Conservation (phyloP, 2,329 filamentous ascomycete genomes). For the Alternaria novae-zelandiae region DNA sequence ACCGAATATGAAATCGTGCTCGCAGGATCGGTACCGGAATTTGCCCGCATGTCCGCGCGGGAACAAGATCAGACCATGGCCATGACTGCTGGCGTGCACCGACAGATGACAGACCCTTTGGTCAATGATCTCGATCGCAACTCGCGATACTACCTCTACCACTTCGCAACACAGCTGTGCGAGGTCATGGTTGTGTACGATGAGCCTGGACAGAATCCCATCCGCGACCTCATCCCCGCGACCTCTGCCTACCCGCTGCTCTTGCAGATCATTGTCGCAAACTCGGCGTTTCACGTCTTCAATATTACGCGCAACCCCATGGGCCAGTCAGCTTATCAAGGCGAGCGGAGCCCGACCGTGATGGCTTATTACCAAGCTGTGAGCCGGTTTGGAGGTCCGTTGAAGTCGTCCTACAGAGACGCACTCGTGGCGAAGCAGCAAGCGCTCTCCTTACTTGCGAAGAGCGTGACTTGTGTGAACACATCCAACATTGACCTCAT, state of each 20-base stretch:
- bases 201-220: constrained; percentile 54
- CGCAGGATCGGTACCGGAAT: not conserved
- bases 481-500: constrained; percentile 49
- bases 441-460: constrained; percentile 53
- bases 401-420: constrained; percentile 42
- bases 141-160: constrained; percentile 56
- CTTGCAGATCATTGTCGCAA: constrained; percentile 55
- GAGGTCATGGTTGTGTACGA: constrained; percentile 61
- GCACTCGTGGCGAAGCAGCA: constrained; percentile 57
- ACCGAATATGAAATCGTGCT: not conserved
- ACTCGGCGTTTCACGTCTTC: constrained; percentile 57
- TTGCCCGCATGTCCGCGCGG: not conserved
- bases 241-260: constrained; percentile 54
- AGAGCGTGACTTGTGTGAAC: constrained; percentile 37
- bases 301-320: constrained; percentile 45
- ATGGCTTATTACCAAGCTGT: constrained; percentile 46
- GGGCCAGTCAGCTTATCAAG: constrained; percentile 42
- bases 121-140: constrained; percentile 60
- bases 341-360: constrained; percentile 39
- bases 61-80: constrained; percentile 15
- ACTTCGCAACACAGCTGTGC: constrained; percentile 60
- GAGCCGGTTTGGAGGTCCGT: constrained; percentile 46
- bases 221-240: constrained; percentile 56
- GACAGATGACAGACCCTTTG: constrained; percentile 60
- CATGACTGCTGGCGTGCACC: constrained; percentile 45